phyloP scores from a whole-genome alignment of 768 basidiomycete species.

The Agrocybe praecox region DNA sequence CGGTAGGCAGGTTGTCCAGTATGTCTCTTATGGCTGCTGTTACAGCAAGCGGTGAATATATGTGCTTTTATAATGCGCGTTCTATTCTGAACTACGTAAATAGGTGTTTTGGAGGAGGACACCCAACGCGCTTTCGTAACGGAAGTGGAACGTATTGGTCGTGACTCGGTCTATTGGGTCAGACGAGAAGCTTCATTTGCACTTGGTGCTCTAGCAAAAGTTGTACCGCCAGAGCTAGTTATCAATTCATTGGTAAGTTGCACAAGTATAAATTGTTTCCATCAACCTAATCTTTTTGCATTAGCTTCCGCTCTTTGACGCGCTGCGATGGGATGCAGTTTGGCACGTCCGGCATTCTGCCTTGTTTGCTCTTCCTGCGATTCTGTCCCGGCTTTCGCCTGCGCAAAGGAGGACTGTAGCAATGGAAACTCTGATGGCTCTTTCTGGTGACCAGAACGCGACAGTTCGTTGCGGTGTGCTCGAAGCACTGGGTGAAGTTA shows the following conservation, averaged over 20 bases:
- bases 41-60: conserved; percentile 68
- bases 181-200: conserved; percentile 87
- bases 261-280: conserved; percentile 6
- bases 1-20: conserved; percentile 84
- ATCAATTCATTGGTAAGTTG: conserved; percentile 58
- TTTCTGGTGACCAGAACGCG: conserved; percentile 63
- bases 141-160: conserved; percentile 70
- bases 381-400: conserved; percentile 67
- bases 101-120: conserved; percentile 58
- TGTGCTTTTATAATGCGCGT: conserved; percentile 5
- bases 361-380: conserved; percentile 81
- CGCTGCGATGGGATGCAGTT: conserved; percentile 63
- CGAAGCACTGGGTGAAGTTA: conserved; percentile 87
- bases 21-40: conserved; percentile 94
- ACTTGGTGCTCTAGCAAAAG: conserved; percentile 85
- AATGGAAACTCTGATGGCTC: conserved; percentile 60
- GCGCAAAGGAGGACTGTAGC: conserved; percentile 64
- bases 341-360: conserved; percentile 90
- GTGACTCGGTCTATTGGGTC: conserved; percentile 75
- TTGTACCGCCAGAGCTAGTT: conserved; percentile 77
- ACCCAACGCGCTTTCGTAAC: conserved; percentile 67
- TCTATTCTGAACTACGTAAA: conserved; percentile 21
- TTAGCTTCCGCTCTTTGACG: conserved; percentile 84
- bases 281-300: not conserved
- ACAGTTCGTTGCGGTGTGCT: conserved; percentile 79